Conservation (phyloP, 2,329 filamentous ascomycete genomes). For the Sodiomyces alkalinus region DNA sequence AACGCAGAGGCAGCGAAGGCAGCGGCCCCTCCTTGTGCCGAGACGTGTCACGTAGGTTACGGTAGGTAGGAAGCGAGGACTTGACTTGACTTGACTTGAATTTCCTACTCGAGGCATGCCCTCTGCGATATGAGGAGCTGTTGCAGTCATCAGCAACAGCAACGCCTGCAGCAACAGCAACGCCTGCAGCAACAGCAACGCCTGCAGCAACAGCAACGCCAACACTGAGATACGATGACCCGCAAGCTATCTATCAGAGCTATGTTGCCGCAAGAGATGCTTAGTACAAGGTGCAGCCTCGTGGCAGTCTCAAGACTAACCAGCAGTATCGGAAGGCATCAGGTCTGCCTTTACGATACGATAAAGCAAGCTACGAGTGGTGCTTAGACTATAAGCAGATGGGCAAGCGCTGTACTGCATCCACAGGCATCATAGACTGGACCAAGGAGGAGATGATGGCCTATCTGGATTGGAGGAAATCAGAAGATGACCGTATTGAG, state of each 20-base stretch:
- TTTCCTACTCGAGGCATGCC: no score
- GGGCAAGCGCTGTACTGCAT: constrained; percentile 3
- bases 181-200: no score
- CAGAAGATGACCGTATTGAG: constrained; percentile 10
- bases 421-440: constrained; percentile 7
- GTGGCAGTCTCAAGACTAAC: constrained; percentile 8
- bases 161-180: no score
- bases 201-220: no score
- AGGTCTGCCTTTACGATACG: constrained; percentile 7
- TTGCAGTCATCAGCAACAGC: no score
- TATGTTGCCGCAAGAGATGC: constrained; percentile 8
- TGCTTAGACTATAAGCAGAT: constrained; percentile 6
- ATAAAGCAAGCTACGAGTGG: constrained; percentile 8
- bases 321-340: constrained; percentile 10
- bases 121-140: no score
- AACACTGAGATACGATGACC: constrained; percentile 4
- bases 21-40: no score
- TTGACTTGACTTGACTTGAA: no score
- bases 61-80: no score
- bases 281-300: constrained; percentile 8
- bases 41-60: no score
- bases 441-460: constrained; percentile 11
- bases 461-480: constrained; percentile 10
- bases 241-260: constrained; percentile 8
- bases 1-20: no score